These are phyloP conservation scores for Tolypocladium ovalisporum DNA, from an alignment of 2,329 filamentous ascomycete genomes.

Conservation along the genomic window DNA sequence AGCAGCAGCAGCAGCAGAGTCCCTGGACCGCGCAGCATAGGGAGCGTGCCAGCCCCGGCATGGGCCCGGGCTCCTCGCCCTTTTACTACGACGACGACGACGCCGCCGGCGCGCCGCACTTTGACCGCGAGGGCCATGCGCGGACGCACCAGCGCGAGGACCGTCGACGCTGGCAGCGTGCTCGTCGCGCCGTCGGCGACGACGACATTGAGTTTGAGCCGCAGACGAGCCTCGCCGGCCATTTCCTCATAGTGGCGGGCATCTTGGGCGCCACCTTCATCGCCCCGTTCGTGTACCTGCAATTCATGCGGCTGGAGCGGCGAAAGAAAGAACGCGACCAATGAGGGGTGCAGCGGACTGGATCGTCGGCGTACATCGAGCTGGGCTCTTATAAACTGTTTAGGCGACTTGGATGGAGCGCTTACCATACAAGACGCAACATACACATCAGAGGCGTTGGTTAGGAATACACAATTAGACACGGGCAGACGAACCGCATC, in stretches of 20 bases:
- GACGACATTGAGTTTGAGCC: constrained; percentile 25
- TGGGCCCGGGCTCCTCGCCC: constrained; percentile 47
- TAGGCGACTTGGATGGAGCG: background rate
- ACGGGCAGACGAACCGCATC: constrained; percentile 1
- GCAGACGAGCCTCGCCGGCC: constrained; percentile 28
- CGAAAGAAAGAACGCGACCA: constrained; percentile 13
- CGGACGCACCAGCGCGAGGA: constrained; percentile 61
- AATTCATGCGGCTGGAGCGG: constrained; percentile 22
- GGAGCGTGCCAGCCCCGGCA: constrained; percentile 28
- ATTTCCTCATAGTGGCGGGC: constrained; percentile 39
- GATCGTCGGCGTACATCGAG: background rate
- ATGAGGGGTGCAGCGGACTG: background rate
- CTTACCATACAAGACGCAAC: background rate
- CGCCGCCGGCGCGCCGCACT: constrained; percentile 55
- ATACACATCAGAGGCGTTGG: background rate
- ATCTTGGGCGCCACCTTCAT: constrained; percentile 35
- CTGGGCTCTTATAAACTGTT: background rate
- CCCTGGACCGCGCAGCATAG: constrained; percentile 1
- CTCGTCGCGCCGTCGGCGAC: constrained; percentile 27
- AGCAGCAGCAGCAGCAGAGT: background rate
- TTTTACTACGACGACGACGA: constrained; percentile 32
- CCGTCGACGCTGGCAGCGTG: constrained; percentile 24
- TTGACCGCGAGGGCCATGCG: constrained; percentile 63
- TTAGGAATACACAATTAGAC: background rate
- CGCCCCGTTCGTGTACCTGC: constrained; percentile 30